Evolutionary conservation across 1,284 basidiomycete genomes (phyloP).

Genomic region (Cryptococcus floricola): DNA sequence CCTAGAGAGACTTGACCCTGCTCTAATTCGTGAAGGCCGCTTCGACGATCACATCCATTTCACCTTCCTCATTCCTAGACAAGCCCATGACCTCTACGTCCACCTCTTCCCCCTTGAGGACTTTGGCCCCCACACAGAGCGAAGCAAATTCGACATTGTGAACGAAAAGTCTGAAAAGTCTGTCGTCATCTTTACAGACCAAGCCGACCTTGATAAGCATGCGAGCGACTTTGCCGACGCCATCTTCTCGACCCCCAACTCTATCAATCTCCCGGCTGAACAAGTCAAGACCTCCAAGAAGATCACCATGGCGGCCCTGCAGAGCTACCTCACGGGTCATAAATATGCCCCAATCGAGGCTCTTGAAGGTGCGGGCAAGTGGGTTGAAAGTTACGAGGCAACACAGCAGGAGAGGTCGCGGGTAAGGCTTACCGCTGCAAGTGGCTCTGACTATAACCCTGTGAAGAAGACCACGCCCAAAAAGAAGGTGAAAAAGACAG

Average conservation of each 20-base stretch:
- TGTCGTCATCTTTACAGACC: neutral
- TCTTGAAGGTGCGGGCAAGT: slow-evolving; percentile 15
- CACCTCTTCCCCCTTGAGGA: slow-evolving; percentile 69
- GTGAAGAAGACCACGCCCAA: neutral
- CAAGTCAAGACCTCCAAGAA: neutral
- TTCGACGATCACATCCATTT: slow-evolving; percentile 30
- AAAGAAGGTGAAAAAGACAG: neutral
- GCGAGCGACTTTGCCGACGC: slow-evolving; percentile 15
- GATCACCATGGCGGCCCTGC: slow-evolving; percentile 76
- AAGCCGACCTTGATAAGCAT: slow-evolving; percentile 14
- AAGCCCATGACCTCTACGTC: slow-evolving; percentile 68
- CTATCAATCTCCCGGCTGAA: neutral
- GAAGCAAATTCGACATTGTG: no score
- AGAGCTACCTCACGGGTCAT: slow-evolving; percentile 60
- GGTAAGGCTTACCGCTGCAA: neutral
- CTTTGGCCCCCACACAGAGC: slow-evolving; percentile 12
- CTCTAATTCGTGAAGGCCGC: slow-evolving; percentile 33
- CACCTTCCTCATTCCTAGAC: slow-evolving; percentile 66
- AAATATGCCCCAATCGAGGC: slow-evolving; percentile 31
- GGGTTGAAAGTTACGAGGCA: slow-evolving; percentile 15
- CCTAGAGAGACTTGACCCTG: slow-evolving; percentile 29
- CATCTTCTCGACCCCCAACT: slow-evolving; percentile 7
- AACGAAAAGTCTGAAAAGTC: neutral
- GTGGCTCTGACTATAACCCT: neutral
- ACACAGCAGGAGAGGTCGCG: neutral